Evolutionary conservation across 441 rosid species (phyloP).

Genomic region (Bruguiera hainesii): DNA sequence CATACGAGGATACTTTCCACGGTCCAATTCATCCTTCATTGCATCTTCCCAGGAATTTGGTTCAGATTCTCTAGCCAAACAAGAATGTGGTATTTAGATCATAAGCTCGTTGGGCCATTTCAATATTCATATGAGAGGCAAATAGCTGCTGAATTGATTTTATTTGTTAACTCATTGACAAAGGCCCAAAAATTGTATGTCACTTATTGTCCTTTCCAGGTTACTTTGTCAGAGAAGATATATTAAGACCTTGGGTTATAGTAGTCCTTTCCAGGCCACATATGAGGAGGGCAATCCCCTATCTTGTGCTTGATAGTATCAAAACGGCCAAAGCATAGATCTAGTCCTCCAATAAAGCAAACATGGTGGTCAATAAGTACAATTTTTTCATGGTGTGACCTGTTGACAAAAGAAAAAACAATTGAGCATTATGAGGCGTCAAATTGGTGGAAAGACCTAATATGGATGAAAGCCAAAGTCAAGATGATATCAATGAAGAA

Average conservation of each 20-base stretch:
- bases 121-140: too few species aligned
- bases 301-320: slow-evolving; percentile 84
- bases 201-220: background rate
- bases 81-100: slow-evolving; percentile 2
- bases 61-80: slow-evolving; percentile 78
- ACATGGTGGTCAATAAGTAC: slow-evolving; percentile 86
- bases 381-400: slow-evolving; percentile 99
- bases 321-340: slow-evolving; percentile 97
- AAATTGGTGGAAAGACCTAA: too few species aligned
- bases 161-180: too few species aligned
- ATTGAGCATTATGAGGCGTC: too few species aligned
- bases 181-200: too few species aligned
- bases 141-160: too few species aligned
- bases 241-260: slow-evolving; percentile 80
- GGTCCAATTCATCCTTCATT: slow-evolving; percentile 86
- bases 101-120: too few species aligned
- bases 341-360: slow-evolving; percentile 95
- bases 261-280: slow-evolving; percentile 99
- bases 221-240: slow-evolving; percentile 11
- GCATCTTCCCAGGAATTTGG: slow-evolving; percentile 99
- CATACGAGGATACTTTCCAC: slow-evolving; percentile 90
- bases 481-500: background rate
- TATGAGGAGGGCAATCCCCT: slow-evolving; percentile 69
- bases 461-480: background rate
- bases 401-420: slow-evolving; percentile 18